Conservation (phyloP, 2,329 filamentous ascomycete species). For the Talaromyces verruculosus region DNA sequence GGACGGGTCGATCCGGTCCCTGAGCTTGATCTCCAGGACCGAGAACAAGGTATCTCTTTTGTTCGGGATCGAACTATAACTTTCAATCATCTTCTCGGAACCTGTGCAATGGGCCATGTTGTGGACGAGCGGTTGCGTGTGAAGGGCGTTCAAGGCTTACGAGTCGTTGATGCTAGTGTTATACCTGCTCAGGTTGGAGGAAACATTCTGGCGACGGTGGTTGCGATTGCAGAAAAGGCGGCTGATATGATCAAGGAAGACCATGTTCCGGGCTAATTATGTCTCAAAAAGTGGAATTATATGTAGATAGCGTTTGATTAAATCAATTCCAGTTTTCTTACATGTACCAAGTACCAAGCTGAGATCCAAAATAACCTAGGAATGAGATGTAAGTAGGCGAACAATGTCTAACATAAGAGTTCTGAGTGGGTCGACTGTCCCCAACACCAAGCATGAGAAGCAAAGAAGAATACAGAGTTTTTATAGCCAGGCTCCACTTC, state of each 20-base stretch:
- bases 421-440: too few species aligned
- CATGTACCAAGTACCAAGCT: too few species aligned
- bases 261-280: too few species aligned
- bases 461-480: too few species aligned
- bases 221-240: not conserved
- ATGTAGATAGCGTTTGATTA: too few species aligned
- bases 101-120: conserved; percentile 24
- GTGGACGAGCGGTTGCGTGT: conserved; percentile 22
- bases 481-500: too few species aligned
- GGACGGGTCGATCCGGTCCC: not conserved
- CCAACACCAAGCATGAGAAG: too few species aligned
- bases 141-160: conserved; percentile 21
- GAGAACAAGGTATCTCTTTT: not conserved
- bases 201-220: not conserved
- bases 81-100: conserved; percentile 5
- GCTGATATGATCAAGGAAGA: conserved; percentile 2
- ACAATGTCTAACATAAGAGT: too few species aligned
- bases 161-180: conserved; percentile 24
- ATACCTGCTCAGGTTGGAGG: not conserved
- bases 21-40: not conserved
- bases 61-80: not conserved
- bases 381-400: too few species aligned
- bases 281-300: too few species aligned
- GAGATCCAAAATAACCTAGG: too few species aligned
- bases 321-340: too few species aligned